Evolutionary conservation across 352 stramenopile genomes (phyloP), one percentile per base, ranked within the genome.

Genomic region (Globisporangium recalcitrans): DNA sequence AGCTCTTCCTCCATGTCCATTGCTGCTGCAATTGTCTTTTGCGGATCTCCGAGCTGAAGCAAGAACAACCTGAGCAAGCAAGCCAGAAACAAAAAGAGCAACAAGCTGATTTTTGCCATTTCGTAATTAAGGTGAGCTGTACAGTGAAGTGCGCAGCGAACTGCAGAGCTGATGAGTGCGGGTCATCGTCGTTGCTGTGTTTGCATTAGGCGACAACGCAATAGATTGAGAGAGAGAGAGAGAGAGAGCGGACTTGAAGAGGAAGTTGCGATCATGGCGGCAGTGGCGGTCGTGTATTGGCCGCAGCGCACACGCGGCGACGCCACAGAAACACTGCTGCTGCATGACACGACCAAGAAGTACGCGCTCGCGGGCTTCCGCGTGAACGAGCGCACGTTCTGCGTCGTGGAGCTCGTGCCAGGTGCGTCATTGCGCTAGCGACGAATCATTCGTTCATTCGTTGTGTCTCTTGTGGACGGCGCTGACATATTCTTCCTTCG

Each of bases 1-100:
- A 91, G 68, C 67, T 91, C 82, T 57, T 88, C 79, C 54, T 91
- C 82, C 82, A 91, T 83, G 31, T 62, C 75, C 58, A 59, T 58
- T 59, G 8, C n/a, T 60, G 36, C 24, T 40, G 26, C 14, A 21
- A 6, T 40, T 51, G 34, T 47, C 22, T 34, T n/a, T 31, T 53
- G 48, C 14, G 38, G 38, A 44, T 44, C 36, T 42, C 6, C 32
- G 24, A 34, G 4, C 26, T 54, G 48, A 36, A 54, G 48, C 14
- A 29, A 8, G 1, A 29, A 3, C 8, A 13, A n/a, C n/a, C n/a
- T n/a, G n/a, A n/a, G n/a, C n/a, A n/a, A n/a, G n/a, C n/a, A n/a
- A n/a, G n/a, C n/a, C n/a, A n/a, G n/a, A 31, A 24, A 21, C 22
- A 31, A 34, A 44, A 4, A 4, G 9, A 32, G 36, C 36, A 42